These are phyloP conservation scores for Eragrostis nindensis DNA, from an alignment of 176 grass and related monocot genomes.

Conservation along the genomic window DNA sequence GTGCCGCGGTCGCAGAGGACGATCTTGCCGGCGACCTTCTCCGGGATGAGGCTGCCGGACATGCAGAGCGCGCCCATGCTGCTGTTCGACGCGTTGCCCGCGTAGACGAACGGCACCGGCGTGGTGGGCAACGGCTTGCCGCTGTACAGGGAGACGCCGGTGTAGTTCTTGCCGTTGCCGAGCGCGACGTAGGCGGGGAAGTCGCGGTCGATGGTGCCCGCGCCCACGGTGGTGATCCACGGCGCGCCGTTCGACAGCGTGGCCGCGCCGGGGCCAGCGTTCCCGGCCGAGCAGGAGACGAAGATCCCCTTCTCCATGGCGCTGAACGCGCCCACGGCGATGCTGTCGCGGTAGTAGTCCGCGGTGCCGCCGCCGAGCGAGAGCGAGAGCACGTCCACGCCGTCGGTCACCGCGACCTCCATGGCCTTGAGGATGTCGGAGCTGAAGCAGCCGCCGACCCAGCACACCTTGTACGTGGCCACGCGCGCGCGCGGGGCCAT, in stretches of 20 bases:
- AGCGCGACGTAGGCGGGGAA: conserved; percentile 74
- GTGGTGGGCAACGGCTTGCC: conserved; percentile 62
- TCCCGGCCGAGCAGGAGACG: conserved; percentile 85
- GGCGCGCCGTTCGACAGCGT: conserved; percentile 87
- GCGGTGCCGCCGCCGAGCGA: conserved; percentile 81
- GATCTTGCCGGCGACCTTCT: conserved; percentile 95
- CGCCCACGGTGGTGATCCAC: conserved; percentile 96
- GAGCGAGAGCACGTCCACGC: conserved; percentile 81
- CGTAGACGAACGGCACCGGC: conserved; percentile 72
- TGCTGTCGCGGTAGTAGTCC: conserved; percentile 83
- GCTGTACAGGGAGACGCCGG: conserved; percentile 79
- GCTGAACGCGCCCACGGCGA: conserved; percentile 83
- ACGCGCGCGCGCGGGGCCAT: conserved; percentile 80
- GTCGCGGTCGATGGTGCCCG: conserved; percentile 84
- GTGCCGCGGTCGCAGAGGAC: conserved; percentile 90
- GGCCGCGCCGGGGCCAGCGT: conserved; percentile 66
- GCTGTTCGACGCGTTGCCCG: conserved; percentile 81
- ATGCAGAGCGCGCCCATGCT: conserved; percentile 83
- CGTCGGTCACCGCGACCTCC: conserved; percentile 85
- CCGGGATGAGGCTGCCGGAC: conserved; percentile 74
- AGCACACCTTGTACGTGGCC: conserved; percentile 95
- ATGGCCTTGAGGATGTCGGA: conserved; percentile 95
- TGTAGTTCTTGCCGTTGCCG: conserved; percentile 75
- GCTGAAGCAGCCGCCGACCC: conserved; percentile 91
- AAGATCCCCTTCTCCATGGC: conserved; percentile 91